Conservation (phyloP, 1,284 basidiomycete species). For the Phylloboletellus chloephorus region DNA sequence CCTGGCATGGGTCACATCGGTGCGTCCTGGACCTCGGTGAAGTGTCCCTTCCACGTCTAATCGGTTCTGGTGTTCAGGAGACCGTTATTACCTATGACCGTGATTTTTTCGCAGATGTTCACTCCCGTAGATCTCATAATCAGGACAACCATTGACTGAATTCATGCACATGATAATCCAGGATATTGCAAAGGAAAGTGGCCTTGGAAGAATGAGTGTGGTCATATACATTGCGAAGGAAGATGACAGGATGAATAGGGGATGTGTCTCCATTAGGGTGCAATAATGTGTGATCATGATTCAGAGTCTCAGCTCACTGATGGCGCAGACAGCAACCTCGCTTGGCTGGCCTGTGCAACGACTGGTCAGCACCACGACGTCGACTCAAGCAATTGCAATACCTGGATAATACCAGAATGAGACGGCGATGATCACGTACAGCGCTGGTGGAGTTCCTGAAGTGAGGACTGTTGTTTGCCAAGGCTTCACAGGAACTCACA, state of each 20-base stretch:
- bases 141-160: slow-evolving; percentile 9
- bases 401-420: slow-evolving; percentile 41
- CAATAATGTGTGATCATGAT: slow-evolving; percentile 3
- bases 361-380: slow-evolving; percentile 4
- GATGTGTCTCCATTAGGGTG: slow-evolving; percentile 4
- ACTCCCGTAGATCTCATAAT: slow-evolving; percentile 1
- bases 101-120: background rate
- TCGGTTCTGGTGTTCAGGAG: slow-evolving; percentile 31
- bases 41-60: slow-evolving; percentile 5
- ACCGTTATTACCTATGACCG: slow-evolving; percentile 42
- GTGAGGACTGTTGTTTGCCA: slow-evolving; percentile 1
- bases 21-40: slow-evolving; percentile 28
- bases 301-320: slow-evolving; percentile 6
- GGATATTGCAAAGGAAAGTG: slow-evolving; percentile 7
- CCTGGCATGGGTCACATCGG: slow-evolving; percentile 83
- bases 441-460: slow-evolving; percentile 17
- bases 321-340: slow-evolving; percentile 13
- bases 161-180: slow-evolving; percentile 5
- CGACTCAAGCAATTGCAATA: slow-evolving; percentile 8
- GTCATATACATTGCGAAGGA: slow-evolving; percentile 13
- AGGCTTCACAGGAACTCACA: slow-evolving; percentile 36
- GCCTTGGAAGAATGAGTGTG: slow-evolving; percentile 14
- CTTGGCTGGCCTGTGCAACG: slow-evolving; percentile 23
- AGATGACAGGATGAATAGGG: slow-evolving; percentile 8
- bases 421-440: slow-evolving; percentile 38